Evolutionary conservation across 129 eudicot genomes (phyloP).

Genomic region (Arctium minus): DNA sequence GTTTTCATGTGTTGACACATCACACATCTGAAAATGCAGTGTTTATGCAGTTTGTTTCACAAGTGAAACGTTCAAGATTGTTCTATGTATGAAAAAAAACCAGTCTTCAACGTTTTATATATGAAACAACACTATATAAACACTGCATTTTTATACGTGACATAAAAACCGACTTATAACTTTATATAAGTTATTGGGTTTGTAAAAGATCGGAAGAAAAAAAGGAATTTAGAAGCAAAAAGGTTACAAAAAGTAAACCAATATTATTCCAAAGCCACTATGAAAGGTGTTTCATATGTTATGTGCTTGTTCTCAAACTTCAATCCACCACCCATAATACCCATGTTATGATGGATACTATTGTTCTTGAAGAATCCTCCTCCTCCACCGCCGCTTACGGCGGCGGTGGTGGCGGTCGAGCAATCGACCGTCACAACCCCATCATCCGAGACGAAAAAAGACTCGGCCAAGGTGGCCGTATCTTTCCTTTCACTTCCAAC

Average conservation of each 20-base stretch:
- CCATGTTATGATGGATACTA: slow-evolving; percentile 32
- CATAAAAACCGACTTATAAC: no score
- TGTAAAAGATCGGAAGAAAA: no score
- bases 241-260: not conserved
- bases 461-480: slow-evolving; percentile 9
- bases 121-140: not conserved
- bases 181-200: not conserved
- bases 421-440: slow-evolving; percentile 94
- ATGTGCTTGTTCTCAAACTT: slow-evolving; percentile 42
- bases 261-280: not conserved
- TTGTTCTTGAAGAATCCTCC: slow-evolving; percentile 27
- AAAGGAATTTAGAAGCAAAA: no score
- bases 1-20: not conserved
- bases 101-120: not conserved
- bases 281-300: slow-evolving; percentile 45
- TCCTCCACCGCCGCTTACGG: slow-evolving; percentile 33
- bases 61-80: not conserved
- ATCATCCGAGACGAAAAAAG: slow-evolving; percentile 67
- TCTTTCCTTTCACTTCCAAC: slow-evolving; percentile 28
- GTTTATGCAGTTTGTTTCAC: not conserved
- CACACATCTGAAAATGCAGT: not conserved
- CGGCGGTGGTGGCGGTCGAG: slow-evolving; percentile 44
- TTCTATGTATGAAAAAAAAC: no score
- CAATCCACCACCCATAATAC: slow-evolving; percentile 36
- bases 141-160: no score